Percentiles rank a stretch among this genome's conserved stretches.
phyloP scores from a whole-genome alignment of 2,329 filamentous ascomycete species.

The Emergomyces orientalis region DNA sequence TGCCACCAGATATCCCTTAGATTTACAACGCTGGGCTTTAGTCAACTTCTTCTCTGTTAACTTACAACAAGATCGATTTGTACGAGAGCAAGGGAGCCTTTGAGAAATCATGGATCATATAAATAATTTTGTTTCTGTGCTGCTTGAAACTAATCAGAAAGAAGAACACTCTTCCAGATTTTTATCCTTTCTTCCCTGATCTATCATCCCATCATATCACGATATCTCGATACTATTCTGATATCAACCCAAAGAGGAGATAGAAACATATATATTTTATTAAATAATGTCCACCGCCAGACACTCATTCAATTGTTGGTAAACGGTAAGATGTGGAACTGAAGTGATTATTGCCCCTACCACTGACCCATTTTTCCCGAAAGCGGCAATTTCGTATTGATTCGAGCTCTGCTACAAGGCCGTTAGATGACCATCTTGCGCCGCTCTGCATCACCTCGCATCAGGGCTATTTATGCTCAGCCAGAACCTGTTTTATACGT shows the following conservation, averaged over 20 bases:
- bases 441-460: neutral
- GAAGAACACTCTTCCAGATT: neutral
- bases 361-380: neutral
- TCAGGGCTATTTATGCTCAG: neutral
- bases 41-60: neutral
- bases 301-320: neutral
- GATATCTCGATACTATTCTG: neutral
- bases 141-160: neutral
- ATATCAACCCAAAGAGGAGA: neutral
- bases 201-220: neutral
- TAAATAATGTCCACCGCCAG: neutral
- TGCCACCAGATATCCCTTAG: neutral
- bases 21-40: no score
- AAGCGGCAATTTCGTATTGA: neutral
- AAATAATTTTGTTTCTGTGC: neutral
- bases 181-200: neutral
- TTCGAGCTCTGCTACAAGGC: neutral
- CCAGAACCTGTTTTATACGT: neutral
- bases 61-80: neutral
- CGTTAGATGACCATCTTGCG: neutral
- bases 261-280: neutral
- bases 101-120: neutral
- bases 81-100: neutral
- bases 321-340: neutral
- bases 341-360: neutral